These are phyloP conservation scores for Omphalotus olearius DNA, from an alignment of 1,284 basidiomycete species.

Conservation along the genomic window DNA sequence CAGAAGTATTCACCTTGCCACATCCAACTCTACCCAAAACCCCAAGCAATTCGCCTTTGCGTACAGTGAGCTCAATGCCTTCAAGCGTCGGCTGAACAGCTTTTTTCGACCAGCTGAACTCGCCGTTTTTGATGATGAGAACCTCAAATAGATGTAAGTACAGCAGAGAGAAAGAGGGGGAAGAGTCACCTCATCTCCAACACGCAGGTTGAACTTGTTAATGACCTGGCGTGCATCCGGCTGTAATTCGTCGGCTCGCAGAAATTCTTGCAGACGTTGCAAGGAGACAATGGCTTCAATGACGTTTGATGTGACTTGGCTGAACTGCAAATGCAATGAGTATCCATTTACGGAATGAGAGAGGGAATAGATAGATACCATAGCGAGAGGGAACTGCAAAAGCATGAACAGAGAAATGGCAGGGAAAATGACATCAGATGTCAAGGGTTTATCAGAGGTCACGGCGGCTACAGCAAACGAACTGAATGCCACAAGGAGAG, in stretches of 20 bases:
- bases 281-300: slow-evolving; percentile 88
- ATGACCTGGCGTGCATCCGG: slow-evolving; percentile 60
- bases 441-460: slow-evolving; percentile 70
- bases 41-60: slow-evolving; percentile 85
- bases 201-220: slow-evolving; percentile 36
- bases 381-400: slow-evolving; percentile 83
- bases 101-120: slow-evolving; percentile 75
- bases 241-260: slow-evolving; percentile 81
- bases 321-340: slow-evolving; percentile 40
- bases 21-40: slow-evolving; percentile 90
- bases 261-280: slow-evolving; percentile 74
- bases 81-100: slow-evolving; percentile 63
- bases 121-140: slow-evolving; percentile 66
- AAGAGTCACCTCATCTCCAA: slow-evolving; percentile 56
- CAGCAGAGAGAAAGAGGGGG: not conserved
- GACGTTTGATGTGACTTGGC: slow-evolving; percentile 70
- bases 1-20: slow-evolving; percentile 67
- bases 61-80: slow-evolving; percentile 71
- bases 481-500: slow-evolving; percentile 80
- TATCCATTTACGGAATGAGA: not conserved
- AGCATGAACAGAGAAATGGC: slow-evolving; percentile 92
- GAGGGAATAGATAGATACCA: slow-evolving; percentile 42
- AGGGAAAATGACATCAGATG: slow-evolving; percentile 92
- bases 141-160: slow-evolving; percentile 33
- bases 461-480: slow-evolving; percentile 82